Evolutionary conservation across 768 basidiomycete species (phyloP).

Genomic region (Piloderma croceum): DNA sequence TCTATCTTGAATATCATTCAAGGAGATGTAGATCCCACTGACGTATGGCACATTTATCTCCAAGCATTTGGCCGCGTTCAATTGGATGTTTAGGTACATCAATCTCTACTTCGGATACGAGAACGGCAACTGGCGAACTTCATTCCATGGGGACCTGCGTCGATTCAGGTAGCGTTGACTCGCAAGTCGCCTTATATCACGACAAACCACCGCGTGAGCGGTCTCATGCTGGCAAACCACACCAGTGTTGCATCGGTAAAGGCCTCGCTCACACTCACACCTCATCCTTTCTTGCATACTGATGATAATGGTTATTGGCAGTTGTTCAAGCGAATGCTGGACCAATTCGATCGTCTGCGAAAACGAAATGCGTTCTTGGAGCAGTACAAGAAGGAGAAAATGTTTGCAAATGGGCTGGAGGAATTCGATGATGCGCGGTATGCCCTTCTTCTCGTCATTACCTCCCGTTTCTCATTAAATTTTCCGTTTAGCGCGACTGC

Average conservation of each 20-base stretch:
- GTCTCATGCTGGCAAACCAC: conserved; percentile 97
- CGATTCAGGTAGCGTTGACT: conserved; percentile 94
- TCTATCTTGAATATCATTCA: conserved; percentile 98
- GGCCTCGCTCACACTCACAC: conserved; percentile 12
- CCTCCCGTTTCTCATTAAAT: neutral
- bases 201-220: conserved; percentile 91
- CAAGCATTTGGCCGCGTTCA: conserved; percentile 5
- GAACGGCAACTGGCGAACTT: conserved; percentile 96
- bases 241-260: conserved; percentile 94
- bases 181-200: conserved; percentile 84
- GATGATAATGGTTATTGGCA: conserved; percentile 24
- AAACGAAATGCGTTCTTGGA: conserved; percentile 93
- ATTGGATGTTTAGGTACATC: conserved; percentile 66
- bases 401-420: conserved; percentile 89
- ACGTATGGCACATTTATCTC: conserved; percentile 46
- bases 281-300: conserved; percentile 5
- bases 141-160: conserved; percentile 98
- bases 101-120: conserved; percentile 92
- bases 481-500: conserved; percentile 60
- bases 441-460: conserved; percentile 11
- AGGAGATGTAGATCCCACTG: conserved; percentile 96
- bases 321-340: conserved; percentile 94
- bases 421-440: conserved; percentile 98
- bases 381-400: conserved; percentile 94
- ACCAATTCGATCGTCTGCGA: conserved; percentile 85